Evolutionary conservation across 75 land plant species (phyloP), one percentile per base, ranked within the genome.

Genomic region (Pinus albicaulis): DNA sequence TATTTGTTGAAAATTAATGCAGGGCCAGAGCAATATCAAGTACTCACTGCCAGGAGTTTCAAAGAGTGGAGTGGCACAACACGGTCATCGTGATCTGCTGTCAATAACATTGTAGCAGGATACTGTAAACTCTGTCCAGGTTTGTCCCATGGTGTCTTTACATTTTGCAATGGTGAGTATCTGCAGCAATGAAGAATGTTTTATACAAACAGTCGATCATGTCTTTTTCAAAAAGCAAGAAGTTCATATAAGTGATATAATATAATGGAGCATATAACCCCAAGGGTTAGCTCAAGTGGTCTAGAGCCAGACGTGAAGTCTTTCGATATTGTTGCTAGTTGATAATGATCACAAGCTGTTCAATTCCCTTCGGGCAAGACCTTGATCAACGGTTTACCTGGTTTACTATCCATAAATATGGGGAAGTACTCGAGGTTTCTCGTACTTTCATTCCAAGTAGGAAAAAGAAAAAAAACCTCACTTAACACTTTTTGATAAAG

Each of bases 71-170:
- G 82, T 55, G 99, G 99, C 68, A 98, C 99, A 62, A 95, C 99
- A 11, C 99, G 86, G 76, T 98, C 99, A 82, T 98, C 98, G 80
- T 98, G 99, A 78, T 98, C 99, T 55, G 99, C 99, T 25, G 99
- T 98, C 76, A 95, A 78, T 34, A 98, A 73, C 98, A 95, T 92
- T 36, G 87, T 92, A 7, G 99, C 44, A 57, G 99, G 99, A 41
- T 98, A 95, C 58, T 95, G 99, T 55, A 72, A 81, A 15, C 55
- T 31, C 24, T 68, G 63, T 65, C 68, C 76, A 58, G 48, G 36
- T 70, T 80, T 55, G 34, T 98, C 94, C 99, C 99, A 97, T 41
- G 96, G 98, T 68, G 92, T 87, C 82, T 63, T 83, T 31, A 98
- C 96, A 81, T 95, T 98, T 74, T 98, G 98, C 41, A 98, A 83